Evolutionary conservation across 169 alveolate species (phyloP).

Genomic region (Plasmodium gaboni): DNA sequence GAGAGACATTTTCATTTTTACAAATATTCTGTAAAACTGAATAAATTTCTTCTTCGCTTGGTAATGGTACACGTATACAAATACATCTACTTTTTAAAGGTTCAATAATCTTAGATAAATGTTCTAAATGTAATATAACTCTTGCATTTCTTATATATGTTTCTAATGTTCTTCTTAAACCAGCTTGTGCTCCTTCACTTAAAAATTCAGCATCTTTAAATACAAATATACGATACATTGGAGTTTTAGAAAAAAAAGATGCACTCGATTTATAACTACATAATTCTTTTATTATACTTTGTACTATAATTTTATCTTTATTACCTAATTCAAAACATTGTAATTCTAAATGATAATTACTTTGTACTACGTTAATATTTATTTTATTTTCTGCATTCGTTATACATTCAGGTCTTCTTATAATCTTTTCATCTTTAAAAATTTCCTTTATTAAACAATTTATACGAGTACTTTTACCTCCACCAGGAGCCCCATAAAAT

Average conservation of each 20-base stretch:
- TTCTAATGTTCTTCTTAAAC: constrained; percentile 96
- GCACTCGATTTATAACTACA: constrained; percentile 93
- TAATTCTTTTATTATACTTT: constrained; percentile 93
- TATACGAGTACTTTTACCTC: constrained; percentile 97
- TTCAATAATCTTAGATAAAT: constrained; percentile 88
- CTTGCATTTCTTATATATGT: constrained; percentile 93
- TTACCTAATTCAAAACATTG: constrained; percentile 95
- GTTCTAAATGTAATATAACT: constrained; percentile 92
- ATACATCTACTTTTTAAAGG: constrained; percentile 96
- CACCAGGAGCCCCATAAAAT: constrained; percentile 98
- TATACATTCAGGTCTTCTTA: constrained; percentile 88
- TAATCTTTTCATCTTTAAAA: constrained; percentile 91
- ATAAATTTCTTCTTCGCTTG: constrained; percentile 87
- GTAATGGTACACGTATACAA: constrained; percentile 95
- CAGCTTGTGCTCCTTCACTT: constrained; percentile 95
- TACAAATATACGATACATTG: constrained; percentile 92
- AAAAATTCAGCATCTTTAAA: constrained; percentile 93
- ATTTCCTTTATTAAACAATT: constrained; percentile 93
- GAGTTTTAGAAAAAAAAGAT: constrained; percentile 87
- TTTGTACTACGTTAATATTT: constrained; percentile 88
- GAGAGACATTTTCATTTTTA: constrained; percentile 37
- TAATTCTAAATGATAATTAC: constrained; percentile 94
- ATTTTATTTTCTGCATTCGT: constrained; percentile 84
- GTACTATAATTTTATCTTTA: constrained; percentile 93
- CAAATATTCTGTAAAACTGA: constrained; percentile 37